Evolutionary conservation across 1,284 basidiomycete genomes (phyloP).

Genomic region (Cryptococcus sp.): DNA sequence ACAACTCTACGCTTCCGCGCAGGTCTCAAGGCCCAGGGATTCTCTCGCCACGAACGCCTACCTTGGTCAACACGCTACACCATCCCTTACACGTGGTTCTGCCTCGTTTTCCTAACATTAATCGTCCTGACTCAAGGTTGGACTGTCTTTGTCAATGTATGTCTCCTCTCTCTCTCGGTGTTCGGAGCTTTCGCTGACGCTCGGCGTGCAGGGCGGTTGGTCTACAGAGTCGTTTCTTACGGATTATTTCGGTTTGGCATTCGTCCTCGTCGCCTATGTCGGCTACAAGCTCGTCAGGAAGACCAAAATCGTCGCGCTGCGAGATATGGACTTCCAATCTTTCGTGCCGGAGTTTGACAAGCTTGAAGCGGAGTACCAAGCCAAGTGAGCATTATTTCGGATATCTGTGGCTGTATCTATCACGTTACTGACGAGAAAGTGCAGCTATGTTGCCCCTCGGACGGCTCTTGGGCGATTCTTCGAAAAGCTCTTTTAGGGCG

Average conservation of each 20-base stretch:
- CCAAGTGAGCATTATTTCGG: neutral
- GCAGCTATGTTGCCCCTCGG: constrained; percentile 3
- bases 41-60: constrained; percentile 9
- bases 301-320: constrained; percentile 8
- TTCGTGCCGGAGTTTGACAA: constrained; percentile 16
- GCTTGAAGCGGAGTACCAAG: constrained; percentile 14
- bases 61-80: constrained; percentile 16
- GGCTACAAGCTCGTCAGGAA: constrained; percentile 20
- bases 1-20: constrained; percentile 19
- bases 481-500: constrained; percentile 5
- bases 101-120: constrained; percentile 7
- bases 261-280: constrained; percentile 24
- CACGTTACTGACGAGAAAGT: neutral
- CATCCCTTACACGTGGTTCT: constrained; percentile 12
- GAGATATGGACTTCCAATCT: constrained; percentile 16
- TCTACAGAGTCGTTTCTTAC: constrained; percentile 12
- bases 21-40: constrained; percentile 14
- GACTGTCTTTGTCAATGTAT: constrained; percentile 16
- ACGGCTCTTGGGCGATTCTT: constrained; percentile 7
- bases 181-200: neutral
- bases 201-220: constrained; percentile 12
- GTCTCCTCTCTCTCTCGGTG: neutral
- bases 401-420: neutral
- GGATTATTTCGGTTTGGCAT: constrained; percentile 25
- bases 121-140: constrained; percentile 23